These are phyloP conservation scores for Scenedesmus sp. DNA, from an alignment of 163 green algal species.

Conservation along the genomic window DNA sequence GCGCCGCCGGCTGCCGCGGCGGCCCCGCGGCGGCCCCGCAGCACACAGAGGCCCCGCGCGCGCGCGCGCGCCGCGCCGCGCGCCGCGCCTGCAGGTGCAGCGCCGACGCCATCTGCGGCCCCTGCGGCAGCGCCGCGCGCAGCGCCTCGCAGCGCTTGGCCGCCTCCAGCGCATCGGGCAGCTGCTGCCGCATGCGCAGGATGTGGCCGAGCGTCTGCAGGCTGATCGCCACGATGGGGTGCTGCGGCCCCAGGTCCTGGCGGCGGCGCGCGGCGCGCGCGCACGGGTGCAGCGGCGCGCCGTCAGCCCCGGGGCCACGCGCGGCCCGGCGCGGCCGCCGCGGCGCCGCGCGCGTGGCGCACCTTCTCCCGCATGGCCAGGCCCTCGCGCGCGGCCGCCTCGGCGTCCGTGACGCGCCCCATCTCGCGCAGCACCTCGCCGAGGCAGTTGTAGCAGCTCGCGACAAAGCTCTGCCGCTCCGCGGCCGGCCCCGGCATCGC, in stretches of 20 bases:
- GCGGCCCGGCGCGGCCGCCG: no score
- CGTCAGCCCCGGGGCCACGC: no score
- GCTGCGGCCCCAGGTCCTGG: constrained; percentile 36
- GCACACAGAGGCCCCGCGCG: no score
- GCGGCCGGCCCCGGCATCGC: constrained; percentile 7
- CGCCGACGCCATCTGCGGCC: constrained; percentile 28
- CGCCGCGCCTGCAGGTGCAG: constrained; percentile 43
- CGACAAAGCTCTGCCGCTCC: constrained; percentile 43
- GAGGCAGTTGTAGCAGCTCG: constrained; percentile 40
- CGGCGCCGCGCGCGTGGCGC: neutral
- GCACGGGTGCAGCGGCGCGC: no score
- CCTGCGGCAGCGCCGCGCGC: constrained; percentile 5
- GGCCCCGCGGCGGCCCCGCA: no score
- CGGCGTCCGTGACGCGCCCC: constrained; percentile 32
- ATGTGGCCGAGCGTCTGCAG: constrained; percentile 42
- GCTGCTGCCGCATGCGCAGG: constrained; percentile 44
- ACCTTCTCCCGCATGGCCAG: constrained; percentile 42
- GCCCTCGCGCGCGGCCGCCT: constrained; percentile 26
- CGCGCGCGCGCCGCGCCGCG: no score
- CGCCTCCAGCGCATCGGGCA: constrained; percentile 23
- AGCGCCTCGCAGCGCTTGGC: constrained; percentile 31
- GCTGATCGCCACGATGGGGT: constrained; percentile 33
- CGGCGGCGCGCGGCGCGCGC: no score
- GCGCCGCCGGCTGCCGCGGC: no score
- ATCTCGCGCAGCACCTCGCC: constrained; percentile 40